Evolutionary conservation across 495 filamentous ascomycete genomes (phyloP).

Genomic region (Penicillium pulvis): DNA sequence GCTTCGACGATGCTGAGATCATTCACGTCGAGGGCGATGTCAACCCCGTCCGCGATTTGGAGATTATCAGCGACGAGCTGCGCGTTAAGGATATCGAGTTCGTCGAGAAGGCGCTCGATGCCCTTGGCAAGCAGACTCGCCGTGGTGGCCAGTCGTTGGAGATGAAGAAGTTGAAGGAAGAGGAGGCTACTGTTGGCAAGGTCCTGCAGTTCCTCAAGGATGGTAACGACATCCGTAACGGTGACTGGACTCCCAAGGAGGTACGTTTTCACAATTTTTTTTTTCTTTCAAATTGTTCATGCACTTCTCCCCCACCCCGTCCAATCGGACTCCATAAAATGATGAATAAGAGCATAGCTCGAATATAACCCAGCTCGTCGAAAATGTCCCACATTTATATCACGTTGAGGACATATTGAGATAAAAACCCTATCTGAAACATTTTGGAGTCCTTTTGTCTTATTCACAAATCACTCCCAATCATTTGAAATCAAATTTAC

Average conservation of each 20-base stretch:
- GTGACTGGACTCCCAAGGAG: constrained; percentile 91
- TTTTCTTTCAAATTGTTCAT: constrained; percentile 15
- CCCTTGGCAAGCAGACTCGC: constrained; percentile 85
- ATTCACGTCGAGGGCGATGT: constrained; percentile 99
- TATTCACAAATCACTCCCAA: constrained; percentile 10
- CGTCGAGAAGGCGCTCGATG: constrained; percentile 90
- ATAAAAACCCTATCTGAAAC: constrained; percentile 53
- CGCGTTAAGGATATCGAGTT: constrained; percentile 99
- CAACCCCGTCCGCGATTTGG: constrained; percentile 88
- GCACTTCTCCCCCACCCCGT: background rate
- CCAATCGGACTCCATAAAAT: constrained; percentile 45
- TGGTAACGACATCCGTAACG: constrained; percentile 90
- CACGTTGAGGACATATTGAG: constrained; percentile 78
- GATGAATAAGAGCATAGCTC: constrained; percentile 99
- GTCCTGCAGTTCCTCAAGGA: constrained; percentile 77
- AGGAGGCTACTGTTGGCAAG: constrained; percentile 89
- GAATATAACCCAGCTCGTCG: constrained; percentile 99
- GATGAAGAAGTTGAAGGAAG: constrained; percentile 96
- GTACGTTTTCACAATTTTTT: constrained; percentile 64
- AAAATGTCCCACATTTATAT: constrained; percentile 64
- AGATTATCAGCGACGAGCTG: constrained; percentile 96
- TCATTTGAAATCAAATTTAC: constrained; percentile 31
- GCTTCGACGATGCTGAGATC: constrained; percentile 99
- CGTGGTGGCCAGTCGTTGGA: constrained; percentile 94
- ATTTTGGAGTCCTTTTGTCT: constrained; percentile 10